Base-by-base conservation (phyloP, 345 rosid species). In the Noccaea caerulescens region DNA sequence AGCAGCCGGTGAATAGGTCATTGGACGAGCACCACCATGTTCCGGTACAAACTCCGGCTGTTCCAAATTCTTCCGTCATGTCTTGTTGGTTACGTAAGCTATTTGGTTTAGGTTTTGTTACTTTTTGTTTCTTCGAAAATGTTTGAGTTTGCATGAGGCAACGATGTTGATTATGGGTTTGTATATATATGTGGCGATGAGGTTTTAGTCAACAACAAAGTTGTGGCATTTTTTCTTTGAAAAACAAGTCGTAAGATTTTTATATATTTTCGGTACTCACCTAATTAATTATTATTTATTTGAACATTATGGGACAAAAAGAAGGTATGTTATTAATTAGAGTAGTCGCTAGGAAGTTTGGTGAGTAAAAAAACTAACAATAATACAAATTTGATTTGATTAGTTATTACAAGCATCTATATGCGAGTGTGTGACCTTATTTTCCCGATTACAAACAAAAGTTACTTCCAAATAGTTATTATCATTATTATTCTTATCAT, bases 1-100 rank as follows among this genome's bases (percentile, higher is more conserved):
- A 79, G 39, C 75, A 70, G 30, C 82, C 83, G 0, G 75, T 33
- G 47, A 84, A 82, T 58, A 76, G 38, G 74, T 45, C 71, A 58
- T 76, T 81, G 12, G 85, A 37, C 4, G 85, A 44, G 61, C 75
- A 84, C 98, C 92, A 83, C 91, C 90, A 89, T 71, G 79, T 80
- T 16, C 75, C 89, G 45, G 86, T 86, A 53, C 82, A 85, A 72
- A 86, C 73, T 49, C 84, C 84, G 9, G 82, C 77, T 4, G 30
- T 66, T 51, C 80, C 84, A 52, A 85, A 86, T 68, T 92, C 66
- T 66, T 47, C 72, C 25, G 38, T 57, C 77, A 66, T 73, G 59
- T 58, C 66, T 39, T 49, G 66, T 57, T 47, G 50, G 64, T 16
- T 56, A 46, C 41, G 77, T 10, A 57, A 38, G 43, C 32, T 57